A percentile compares a stretch with the other conserved stretches of the same genome.
These are phyloP conservation scores for Leccinum disarticulatum DNA, from an alignment of 768 basidiomycete species.

Conservation along the genomic window DNA sequence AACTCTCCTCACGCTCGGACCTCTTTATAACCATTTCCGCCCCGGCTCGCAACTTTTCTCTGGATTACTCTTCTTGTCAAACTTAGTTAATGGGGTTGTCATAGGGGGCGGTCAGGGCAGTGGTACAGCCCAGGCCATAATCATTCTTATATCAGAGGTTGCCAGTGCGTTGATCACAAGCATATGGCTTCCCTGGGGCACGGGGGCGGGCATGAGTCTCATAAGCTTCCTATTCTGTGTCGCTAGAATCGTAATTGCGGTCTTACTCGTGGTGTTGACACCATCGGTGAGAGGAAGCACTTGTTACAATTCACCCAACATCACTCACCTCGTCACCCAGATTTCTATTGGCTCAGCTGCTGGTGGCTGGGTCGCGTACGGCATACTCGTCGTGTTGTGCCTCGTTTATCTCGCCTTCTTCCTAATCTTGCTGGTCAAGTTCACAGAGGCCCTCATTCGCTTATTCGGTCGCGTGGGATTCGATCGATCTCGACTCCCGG, in stretches of 20 bases:
- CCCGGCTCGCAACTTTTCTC: conserved; percentile 91
- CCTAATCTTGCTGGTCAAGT: conserved; percentile 80
- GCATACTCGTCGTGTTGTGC: conserved; percentile 79
- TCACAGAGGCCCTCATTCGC: conserved; percentile 80
- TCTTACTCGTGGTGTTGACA: conserved; percentile 86
- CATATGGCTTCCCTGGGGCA: conserved; percentile 95
- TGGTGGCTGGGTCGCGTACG: conserved; percentile 92
- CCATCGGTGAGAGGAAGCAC: conserved; percentile 63
- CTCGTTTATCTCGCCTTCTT: conserved; percentile 83
- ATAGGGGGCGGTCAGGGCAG: conserved; percentile 89
- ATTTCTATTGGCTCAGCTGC: conserved; percentile 81
- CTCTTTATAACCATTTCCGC: conserved; percentile 92
- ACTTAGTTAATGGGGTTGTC: conserved; percentile 77
- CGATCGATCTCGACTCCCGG: conserved; percentile 74
- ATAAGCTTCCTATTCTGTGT: conserved; percentile 94
- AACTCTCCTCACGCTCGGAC: conserved; percentile 86
- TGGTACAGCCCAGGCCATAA: conserved; percentile 88
- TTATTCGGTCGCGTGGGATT: conserved; percentile 78
- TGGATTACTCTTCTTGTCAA: conserved; percentile 74
- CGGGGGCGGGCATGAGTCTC: conserved; percentile 94
- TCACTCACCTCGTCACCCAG: conserved; percentile 40
- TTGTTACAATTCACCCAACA: not conserved
- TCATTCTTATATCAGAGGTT: conserved; percentile 89
- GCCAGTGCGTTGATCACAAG: conserved; percentile 84
- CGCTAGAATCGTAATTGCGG: conserved; percentile 84